A percentile compares a stretch with the other conserved stretches of the same genome.
Evolutionary conservation across 352 stramenopile genomes (phyloP).

Genomic region (Phytophthora pluvialis): DNA sequence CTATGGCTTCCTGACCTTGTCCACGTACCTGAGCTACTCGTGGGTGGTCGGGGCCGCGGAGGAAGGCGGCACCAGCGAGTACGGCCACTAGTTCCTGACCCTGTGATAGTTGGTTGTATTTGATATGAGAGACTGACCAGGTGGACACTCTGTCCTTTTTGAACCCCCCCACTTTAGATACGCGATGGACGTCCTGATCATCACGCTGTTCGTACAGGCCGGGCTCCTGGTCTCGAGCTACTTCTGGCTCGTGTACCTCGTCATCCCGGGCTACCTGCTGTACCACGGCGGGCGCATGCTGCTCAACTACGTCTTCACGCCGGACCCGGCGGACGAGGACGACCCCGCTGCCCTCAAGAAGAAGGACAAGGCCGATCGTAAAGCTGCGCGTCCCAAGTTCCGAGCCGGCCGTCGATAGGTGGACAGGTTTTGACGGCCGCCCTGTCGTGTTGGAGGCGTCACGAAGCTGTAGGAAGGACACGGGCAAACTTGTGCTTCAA

Average conservation of each 20-base stretch:
- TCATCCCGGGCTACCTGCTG: conserved; percentile 83
- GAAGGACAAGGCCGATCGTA: conserved; percentile 81
- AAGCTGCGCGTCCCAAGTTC: conserved; percentile 62
- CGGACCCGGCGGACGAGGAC: conserved; percentile 57
- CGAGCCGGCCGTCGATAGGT: conserved; percentile 45
- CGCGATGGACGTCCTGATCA: conserved; percentile 85
- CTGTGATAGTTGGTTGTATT: conserved; percentile 25
- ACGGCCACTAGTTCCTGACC: conserved; percentile 15
- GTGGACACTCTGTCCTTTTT: conserved; percentile 9
- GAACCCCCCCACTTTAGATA: conserved; percentile 45
- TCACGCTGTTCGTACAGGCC: conserved; percentile 82
- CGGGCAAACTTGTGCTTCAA: conserved; percentile 20
- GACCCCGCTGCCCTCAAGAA: conserved; percentile 68
- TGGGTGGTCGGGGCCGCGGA: conserved; percentile 82
- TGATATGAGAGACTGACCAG: conserved; percentile 20
- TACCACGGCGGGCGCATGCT: conserved; percentile 80
- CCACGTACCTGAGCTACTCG: conserved; percentile 82
- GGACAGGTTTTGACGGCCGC: neutral
- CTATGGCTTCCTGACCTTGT: conserved; percentile 66
- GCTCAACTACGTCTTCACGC: conserved; percentile 86
- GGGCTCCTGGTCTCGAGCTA: conserved; percentile 85
- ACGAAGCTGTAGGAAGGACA: conserved; percentile 1
- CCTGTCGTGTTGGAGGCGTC: neutral
- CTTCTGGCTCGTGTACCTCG: conserved; percentile 88
- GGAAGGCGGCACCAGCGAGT: conserved; percentile 84